Base-by-base conservation (phyloP, 768 basidiomycete species). In the Gautieria morchelliformis region DNA sequence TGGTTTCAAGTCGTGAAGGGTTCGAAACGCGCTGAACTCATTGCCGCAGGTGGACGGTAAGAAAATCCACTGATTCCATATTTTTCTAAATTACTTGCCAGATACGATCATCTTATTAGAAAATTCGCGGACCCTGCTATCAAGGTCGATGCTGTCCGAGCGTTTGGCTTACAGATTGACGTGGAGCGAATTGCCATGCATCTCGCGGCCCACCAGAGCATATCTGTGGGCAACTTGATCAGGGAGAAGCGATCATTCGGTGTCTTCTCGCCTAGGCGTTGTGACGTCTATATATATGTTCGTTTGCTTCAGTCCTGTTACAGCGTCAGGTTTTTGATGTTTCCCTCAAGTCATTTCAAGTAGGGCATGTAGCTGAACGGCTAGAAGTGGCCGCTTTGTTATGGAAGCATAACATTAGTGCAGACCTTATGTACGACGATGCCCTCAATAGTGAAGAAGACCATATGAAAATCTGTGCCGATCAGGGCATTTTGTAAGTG, bases 261-360 rank as follows among this genome's bases (percentile, higher is more conserved):
- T 0, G 88, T 82, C 65, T 93, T 88, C 89, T 88, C 87, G 68
- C 90, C 90, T n/a, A 78, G 89, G 15, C 76, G 89, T 40, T 92
- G 91, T 62, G 90, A 93, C 61, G 90, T 93, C 11, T 93, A 92
- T 61, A 76, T 93, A 12, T 57, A 48, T 39, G 56, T 58, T 52
- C 47, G 56, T 57, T 12, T 32, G 11, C 20, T 15, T 22, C 15
- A 27, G 2, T 47, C 19, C 37, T 33, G 4, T 20, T 37, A 53
- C 35, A 35, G 9, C 14, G 46, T 30, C 35, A 4, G 6, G 33
- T 11, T 48, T 49, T 20, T 6, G 9, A 42, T 32, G 24, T 20
- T 35, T n/a, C n/a, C 24, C 15, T 81, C 10, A 37, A 90, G 27
- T 88, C 88, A 0, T 88, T 84, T 59, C 83, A 87, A 60, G 73